These are phyloP conservation scores for Penicillium sp. DNA, from an alignment of 2,329 filamentous ascomycete species.

Conservation along the genomic window DNA sequence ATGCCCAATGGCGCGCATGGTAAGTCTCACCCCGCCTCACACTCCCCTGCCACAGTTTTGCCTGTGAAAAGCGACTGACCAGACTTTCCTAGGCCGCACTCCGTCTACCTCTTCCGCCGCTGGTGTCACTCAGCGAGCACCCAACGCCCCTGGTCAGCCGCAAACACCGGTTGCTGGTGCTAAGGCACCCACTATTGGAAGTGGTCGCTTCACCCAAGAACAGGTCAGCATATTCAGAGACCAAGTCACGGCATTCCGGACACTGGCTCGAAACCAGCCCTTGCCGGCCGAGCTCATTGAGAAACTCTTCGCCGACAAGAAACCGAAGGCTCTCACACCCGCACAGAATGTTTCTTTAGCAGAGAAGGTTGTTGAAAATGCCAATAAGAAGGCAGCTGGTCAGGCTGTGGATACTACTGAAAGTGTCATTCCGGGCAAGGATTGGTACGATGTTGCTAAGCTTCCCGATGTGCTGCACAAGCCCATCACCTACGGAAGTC, in stretches of 20 bases:
- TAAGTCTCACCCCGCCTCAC: constrained; percentile 21
- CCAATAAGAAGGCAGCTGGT: constrained; percentile 35
- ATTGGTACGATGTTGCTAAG: constrained; percentile 68
- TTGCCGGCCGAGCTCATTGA: constrained; percentile 77
- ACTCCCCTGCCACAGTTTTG: background rate
- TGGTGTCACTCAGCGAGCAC: constrained; percentile 22
- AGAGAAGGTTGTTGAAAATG: constrained; percentile 39
- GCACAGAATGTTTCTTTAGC: constrained; percentile 34
- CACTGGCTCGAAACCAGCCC: constrained; percentile 80
- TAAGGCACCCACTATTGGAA: constrained; percentile 31
- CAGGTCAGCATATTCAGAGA: constrained; percentile 76
- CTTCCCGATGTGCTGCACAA: constrained; percentile 61
- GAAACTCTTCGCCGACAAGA: constrained; percentile 67
- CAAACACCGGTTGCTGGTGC: constrained; percentile 19
- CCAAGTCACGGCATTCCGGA: constrained; percentile 89
- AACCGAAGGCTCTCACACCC: constrained; percentile 37
- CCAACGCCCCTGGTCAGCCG: constrained; percentile 20
- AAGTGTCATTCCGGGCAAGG: constrained; percentile 29
- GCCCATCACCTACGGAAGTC: constrained; percentile 73
- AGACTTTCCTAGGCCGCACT: constrained; percentile 31
- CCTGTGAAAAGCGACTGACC: background rate
- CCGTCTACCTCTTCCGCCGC: constrained; percentile 35
- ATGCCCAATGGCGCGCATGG: constrained; percentile 44
- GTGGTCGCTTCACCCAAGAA: constrained; percentile 68
- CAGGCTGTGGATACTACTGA: constrained; percentile 30